phyloP scores from a whole-genome alignment of 208 protist genomes.

The Acanthamoeba triangularis region DNA sequence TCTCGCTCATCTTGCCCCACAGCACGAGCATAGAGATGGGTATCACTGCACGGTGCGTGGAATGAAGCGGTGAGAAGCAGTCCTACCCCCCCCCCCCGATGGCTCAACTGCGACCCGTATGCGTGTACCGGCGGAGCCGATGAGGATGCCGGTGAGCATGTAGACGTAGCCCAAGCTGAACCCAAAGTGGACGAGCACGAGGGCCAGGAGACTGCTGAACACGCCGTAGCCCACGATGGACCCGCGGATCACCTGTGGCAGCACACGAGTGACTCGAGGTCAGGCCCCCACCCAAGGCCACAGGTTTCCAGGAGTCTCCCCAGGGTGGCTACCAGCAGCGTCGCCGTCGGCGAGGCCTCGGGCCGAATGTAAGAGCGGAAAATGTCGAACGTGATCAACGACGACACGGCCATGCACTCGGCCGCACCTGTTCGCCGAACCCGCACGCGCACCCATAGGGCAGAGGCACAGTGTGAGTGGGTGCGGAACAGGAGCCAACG shows the following conservation, averaged over 20 bases:
- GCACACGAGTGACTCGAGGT: too few species aligned
- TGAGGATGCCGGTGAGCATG: conserved; percentile 83
- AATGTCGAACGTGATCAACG: conserved; percentile 85
- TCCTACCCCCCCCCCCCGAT: too few species aligned
- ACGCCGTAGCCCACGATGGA: conserved; percentile 79
- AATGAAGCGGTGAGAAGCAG: neutral
- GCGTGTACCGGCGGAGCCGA: conserved; percentile 80
- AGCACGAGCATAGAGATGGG: conserved; percentile 21
- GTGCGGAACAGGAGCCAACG: too few species aligned
- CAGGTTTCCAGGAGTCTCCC: too few species aligned
- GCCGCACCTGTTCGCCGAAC: conserved; percentile 52
- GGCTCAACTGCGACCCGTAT: too few species aligned
- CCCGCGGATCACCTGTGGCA: neutral
- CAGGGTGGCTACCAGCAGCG: conserved; percentile 59
- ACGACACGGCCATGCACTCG: conserved; percentile 84
- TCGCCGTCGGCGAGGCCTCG: conserved; percentile 76
- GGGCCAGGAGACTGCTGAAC: conserved; percentile 78
- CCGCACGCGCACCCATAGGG: neutral
- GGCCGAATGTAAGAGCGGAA: conserved; percentile 84
- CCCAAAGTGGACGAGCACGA: conserved; percentile 79
- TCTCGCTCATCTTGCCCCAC: conserved; percentile 51
- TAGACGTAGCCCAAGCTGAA: conserved; percentile 84
- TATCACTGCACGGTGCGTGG: neutral
- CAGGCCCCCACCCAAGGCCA: too few species aligned
- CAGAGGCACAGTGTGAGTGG: neutral